Base-by-base conservation (phyloP, 257 asterid genomes). In the Solanum lycopersicoides region DNA sequence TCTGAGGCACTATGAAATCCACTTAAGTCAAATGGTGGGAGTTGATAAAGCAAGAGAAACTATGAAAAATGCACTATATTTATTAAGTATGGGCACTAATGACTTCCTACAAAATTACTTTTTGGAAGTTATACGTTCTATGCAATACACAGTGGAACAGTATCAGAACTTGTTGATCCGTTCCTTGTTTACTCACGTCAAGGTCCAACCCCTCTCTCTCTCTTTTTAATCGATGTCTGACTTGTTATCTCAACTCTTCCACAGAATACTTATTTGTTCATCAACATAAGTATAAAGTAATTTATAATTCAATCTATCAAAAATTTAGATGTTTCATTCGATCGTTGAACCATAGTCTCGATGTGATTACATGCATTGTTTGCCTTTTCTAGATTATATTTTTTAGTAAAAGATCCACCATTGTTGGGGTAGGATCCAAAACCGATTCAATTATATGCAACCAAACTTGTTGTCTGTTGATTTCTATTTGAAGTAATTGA, bases 101-200 rank as follows among this genome's bases (percentile, higher is more conserved):
- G 96, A 93, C 73, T 93, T 92, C 53, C 85, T 93, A 63, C 90
- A 83, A 56, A 93, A 91, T 86, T 92, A 93, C 89, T 93, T 66
- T 68, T 66, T 88, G 65, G 91, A 88, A 23, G 90, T 91, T 13
- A 83, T 72, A 30, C 95, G 96, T 30, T 66, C 89, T 6, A 47
- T 87, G 87, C 94, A 93, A 41, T 92, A 83, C 91, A 89, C 69
- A 3, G 42, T 92, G 11, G 86, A 88, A 32, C 91, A 91, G 39
- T 93, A 93, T 56, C 89, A 87, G 85, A 86, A 90, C 83, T 93
- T 41, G 72, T 86, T 93, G 88, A 86, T 93, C 87, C 88, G 91
- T 53, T 69, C 92, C 56, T 35, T 93, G 92, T 47, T 79, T 25
- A 59, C 50, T 28, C 88, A 89, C 88, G 83, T 92, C 87, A 92